Base-by-base conservation (phyloP, 495 filamentous ascomycete genomes). In the Talaromyces liani region DNA sequence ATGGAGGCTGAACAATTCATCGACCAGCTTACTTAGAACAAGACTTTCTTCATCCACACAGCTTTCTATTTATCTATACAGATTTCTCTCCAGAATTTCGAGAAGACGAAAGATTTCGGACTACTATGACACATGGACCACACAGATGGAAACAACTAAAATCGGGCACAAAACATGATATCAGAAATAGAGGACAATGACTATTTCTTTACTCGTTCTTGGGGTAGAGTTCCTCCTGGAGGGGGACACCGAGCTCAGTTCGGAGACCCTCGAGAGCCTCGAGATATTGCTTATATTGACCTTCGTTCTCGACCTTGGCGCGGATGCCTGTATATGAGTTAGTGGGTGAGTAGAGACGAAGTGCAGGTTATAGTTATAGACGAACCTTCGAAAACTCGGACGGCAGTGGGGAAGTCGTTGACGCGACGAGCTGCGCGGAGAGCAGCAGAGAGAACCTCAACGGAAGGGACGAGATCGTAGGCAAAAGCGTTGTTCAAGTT, bases 401-500 rank as follows among this genome's bases (percentile, higher is more conserved):
- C 94, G 67, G 94, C 95, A 65, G 94, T 98, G 67, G 94, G 93
- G 84, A 88, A 98, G 83, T 99, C 94, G 80, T 99, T 96, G 73
- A 99, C 95, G 75, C 94, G 85, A 72, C 94, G 83, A 59, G 94
- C 94, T 65, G 94, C 94, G 75, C 84, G 88, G 61, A 99, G 84
- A 62, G 94, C 94, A 68, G 94, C 93, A 69, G 85, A 84, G 77
- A 97, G 87, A 73, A 99, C 95, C 69, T 91, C 87, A 60, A 93
- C 86, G 60, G 93, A 93, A 68, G 94, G 94, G 66, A 99, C 94
- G 72, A 99, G 87, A 85, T 99, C 94, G 88, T 99, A 99, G 75
- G 94, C 94, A 80, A 99, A 99, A 76, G 90, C 92, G 81, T 99
- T 99, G 88, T 99, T 99, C 68, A 99, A 85, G 80, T 99, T 99